A percentile compares a stretch with the other conserved stretches of the same genome.
Conservation (phyloP, 257 asterid genomes). For the Euphrasia confusa region DNA sequence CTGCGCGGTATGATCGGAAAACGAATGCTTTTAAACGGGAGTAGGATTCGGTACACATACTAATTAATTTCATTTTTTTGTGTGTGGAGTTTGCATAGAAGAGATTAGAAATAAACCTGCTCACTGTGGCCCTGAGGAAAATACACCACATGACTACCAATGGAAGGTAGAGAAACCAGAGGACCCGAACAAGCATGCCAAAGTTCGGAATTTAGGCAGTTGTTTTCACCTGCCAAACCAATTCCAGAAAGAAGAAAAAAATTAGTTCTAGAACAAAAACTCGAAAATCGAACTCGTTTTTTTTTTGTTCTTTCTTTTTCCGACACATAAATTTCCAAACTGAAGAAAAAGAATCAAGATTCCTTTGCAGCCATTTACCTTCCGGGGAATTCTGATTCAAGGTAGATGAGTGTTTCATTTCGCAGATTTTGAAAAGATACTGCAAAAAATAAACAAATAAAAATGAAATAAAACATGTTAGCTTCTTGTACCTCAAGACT, state of each 20-base stretch:
- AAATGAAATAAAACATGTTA: constrained; percentile 22
- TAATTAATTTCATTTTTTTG: neutral
- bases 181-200: constrained; percentile 99
- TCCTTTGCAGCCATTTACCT: constrained; percentile 31
- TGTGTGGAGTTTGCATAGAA: too few relatives aligned
- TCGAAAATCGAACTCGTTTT: neutral
- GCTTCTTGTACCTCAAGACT: constrained; percentile 23
- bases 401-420: constrained; percentile 57
- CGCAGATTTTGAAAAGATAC: constrained; percentile 29
- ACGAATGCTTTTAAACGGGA: neutral
- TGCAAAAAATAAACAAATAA: constrained; percentile 18
- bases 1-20: constrained; percentile 28
- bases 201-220: constrained; percentile 66
- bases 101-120: constrained; percentile 36
- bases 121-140: constrained; percentile 86
- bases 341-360: constrained; percentile 3
- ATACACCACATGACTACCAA: constrained; percentile 79
- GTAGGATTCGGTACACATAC: neutral
- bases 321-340: neutral
- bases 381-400: constrained; percentile 55
- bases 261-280: constrained; percentile 1
- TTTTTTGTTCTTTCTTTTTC: neutral
- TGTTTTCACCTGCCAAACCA: constrained; percentile 43
- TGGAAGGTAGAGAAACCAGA: constrained; percentile 73
- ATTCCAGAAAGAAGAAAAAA: constrained; percentile 2